phyloP scores from a whole-genome alignment of 176 grass and related monocot species.

The Rhynchospora breviuscula region DNA sequence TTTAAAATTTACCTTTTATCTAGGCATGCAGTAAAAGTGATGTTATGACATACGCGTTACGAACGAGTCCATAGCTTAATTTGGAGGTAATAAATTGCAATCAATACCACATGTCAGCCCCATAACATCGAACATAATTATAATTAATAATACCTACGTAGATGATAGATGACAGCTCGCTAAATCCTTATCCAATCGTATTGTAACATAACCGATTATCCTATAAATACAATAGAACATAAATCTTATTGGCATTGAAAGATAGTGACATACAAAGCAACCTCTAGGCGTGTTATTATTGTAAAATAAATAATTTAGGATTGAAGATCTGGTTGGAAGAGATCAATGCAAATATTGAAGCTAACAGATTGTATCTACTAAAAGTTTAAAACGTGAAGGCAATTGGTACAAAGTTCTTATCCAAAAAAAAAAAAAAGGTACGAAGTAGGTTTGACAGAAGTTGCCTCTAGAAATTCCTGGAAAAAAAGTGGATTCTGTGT shows the following conservation, averaged over 20 bases:
- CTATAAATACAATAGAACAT: background rate
- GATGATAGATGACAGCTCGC: background rate
- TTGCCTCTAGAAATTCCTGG: background rate
- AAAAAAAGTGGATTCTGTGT: background rate
- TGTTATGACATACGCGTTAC: background rate
- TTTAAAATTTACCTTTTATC: background rate
- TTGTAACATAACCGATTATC: background rate
- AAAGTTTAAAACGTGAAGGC: background rate
- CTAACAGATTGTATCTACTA: background rate
- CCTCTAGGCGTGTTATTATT: too few relatives aligned
- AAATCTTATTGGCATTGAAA: background rate
- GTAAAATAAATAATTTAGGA: too few relatives aligned
- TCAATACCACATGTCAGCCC: background rate
- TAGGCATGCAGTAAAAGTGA: background rate
- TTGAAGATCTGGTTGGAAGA: too few relatives aligned
- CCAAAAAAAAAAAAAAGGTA: background rate
- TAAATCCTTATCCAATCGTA: background rate
- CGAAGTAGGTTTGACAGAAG: conserved; percentile 5
- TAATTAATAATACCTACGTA: background rate
- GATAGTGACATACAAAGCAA: too few relatives aligned
- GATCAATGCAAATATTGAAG: background rate
- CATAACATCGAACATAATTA: background rate
- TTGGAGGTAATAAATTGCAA: background rate
- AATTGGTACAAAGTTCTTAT: background rate
- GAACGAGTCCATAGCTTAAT: background rate